Percentiles rank a stretch among this genome's conserved stretches.
Evolutionary conservation across 2,329 filamentous ascomycete genomes (phyloP).

Genomic region (Phialocephala sp.): DNA sequence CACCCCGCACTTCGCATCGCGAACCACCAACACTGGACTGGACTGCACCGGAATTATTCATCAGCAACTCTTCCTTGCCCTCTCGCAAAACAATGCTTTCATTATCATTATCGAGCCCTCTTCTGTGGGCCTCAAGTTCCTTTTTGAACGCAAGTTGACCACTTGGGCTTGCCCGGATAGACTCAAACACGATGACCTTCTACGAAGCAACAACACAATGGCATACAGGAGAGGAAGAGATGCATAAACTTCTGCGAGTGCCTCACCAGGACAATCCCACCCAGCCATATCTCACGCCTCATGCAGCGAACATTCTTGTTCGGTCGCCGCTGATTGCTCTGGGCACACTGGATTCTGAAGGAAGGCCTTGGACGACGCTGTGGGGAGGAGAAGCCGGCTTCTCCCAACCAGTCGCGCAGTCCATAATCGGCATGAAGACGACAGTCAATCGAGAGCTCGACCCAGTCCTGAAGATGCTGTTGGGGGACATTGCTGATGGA

Average conservation of each 20-base stretch:
- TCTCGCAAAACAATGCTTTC: neutral
- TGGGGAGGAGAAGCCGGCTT: conserved; percentile 79
- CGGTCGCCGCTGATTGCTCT: conserved; percentile 72
- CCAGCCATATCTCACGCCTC: conserved; percentile 62
- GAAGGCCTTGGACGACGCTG: conserved; percentile 76
- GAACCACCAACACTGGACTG: neutral
- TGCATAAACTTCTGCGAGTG: conserved; percentile 67
- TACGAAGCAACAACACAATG: conserved; percentile 52
- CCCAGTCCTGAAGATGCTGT: conserved; percentile 70
- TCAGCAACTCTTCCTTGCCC: neutral
- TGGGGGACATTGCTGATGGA: conserved; percentile 54
- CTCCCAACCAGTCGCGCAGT: conserved; percentile 64
- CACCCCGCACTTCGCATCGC: neutral
- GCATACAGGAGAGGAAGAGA: conserved; percentile 69
- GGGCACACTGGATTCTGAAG: conserved; percentile 70
- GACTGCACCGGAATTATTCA: neutral
- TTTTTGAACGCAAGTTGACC: conserved; percentile 7
- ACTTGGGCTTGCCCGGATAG: neutral
- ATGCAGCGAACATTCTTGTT: conserved; percentile 65
- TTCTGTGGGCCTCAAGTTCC: neutral
- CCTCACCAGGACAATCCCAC: conserved; percentile 71
- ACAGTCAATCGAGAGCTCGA: conserved; percentile 67
- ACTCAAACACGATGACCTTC: conserved; percentile 41
- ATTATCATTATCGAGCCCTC: neutral
- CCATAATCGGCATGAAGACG: conserved; percentile 67